Evolutionary conservation across 2,329 filamentous ascomycete species (phyloP).

Genomic region (Fusarium concolor): DNA sequence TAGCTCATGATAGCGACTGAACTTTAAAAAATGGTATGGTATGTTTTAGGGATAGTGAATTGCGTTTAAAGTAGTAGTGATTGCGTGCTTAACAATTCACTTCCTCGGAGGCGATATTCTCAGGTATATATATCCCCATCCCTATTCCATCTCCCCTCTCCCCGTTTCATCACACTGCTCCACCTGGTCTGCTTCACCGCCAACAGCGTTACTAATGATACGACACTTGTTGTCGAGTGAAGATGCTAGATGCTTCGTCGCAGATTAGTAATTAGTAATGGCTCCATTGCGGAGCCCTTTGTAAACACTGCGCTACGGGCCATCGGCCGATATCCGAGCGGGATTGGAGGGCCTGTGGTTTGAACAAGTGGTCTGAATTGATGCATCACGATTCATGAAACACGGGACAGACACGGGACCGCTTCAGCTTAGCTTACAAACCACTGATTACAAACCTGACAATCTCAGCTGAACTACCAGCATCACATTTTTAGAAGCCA

Average conservation of each 20-base stretch:
- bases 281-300: not conserved
- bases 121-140: constrained; percentile 25
- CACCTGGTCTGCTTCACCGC: constrained; percentile 22
- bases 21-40: not conserved
- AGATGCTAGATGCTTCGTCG: constrained; percentile 30
- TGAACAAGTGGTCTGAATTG: not conserved
- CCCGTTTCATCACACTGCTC: not conserved
- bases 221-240: not conserved
- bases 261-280: constrained; percentile 40
- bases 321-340: not conserved
- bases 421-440: constrained; percentile 23
- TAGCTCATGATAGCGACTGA: constrained; percentile 49
- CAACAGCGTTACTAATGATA: constrained; percentile 19
- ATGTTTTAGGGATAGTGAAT: constrained; percentile 28
- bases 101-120: not conserved
- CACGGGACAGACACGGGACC: too few species aligned
- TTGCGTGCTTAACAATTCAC: not conserved
- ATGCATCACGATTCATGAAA: not conserved
- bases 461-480: too few species aligned
- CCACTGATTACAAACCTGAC: constrained; percentile 4
- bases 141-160: not conserved
- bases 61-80: constrained; percentile 37
- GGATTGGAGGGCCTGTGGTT: not conserved
- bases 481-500: constrained; percentile 56
- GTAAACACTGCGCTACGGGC: not conserved